phyloP scores from a whole-genome alignment of 352 stramenopile genomes.

The Phytophthora tubulina region DNA sequence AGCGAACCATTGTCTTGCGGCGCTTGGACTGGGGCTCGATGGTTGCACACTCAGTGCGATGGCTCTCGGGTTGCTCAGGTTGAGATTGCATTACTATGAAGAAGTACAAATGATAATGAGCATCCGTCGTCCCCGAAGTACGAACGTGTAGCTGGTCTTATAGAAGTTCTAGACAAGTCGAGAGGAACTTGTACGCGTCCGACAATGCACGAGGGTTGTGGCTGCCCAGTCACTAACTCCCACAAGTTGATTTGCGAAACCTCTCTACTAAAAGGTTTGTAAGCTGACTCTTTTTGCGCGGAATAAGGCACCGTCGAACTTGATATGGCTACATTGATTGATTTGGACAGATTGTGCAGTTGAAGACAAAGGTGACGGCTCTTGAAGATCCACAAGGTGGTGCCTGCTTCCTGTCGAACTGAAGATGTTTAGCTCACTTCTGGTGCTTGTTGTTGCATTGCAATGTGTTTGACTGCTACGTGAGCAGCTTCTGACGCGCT shows the following conservation, averaged over 20 bases:
- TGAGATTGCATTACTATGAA: not conserved
- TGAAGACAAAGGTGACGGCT: not conserved
- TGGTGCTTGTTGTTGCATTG: constrained; percentile 5
- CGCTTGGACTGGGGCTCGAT: not conserved
- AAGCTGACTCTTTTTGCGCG: constrained; percentile 15
- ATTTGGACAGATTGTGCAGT: not conserved
- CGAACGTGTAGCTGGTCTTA: not conserved
- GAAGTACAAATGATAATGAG: not conserved
- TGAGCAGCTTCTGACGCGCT: not conserved
- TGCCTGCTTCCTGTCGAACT: not conserved
- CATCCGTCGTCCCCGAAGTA: not conserved
- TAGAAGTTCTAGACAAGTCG: not conserved
- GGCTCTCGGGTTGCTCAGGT: not conserved
- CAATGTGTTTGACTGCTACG: not conserved
- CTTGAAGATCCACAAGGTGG: constrained; percentile 29
- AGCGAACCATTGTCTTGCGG: not conserved
- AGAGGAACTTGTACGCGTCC: not conserved
- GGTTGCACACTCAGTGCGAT: not conserved
- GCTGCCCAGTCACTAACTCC: not conserved
- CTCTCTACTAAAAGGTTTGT: not conserved
- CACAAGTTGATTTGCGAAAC: not conserved
- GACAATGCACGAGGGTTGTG: not conserved
- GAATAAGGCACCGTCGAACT: not conserved
- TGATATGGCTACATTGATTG: constrained; percentile 15
- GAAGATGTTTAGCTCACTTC: not conserved